Conservation (phyloP, 108 stramenopile species). For the Skeletonema grethae region DNA sequence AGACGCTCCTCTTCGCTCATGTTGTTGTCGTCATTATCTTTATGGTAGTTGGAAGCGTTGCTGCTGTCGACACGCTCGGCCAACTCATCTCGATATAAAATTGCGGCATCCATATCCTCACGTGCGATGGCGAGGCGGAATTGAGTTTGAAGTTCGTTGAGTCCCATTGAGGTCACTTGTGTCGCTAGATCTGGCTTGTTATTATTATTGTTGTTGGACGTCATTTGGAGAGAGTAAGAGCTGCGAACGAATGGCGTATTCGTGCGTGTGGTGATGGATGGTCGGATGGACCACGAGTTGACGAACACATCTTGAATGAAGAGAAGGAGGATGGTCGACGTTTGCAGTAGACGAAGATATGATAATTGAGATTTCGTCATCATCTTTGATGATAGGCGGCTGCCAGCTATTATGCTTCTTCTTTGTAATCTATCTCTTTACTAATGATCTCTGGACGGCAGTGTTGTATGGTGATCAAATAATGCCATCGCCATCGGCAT, state of each 20-base stretch:
- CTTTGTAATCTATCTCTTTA: no score
- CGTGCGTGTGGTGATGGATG: no score
- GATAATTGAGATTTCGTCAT: no score
- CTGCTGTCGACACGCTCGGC: constrained; percentile 53
- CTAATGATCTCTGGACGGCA: no score
- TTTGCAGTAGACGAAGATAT: no score
- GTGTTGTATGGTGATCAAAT: no score
- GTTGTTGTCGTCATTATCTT: constrained; percentile 12
- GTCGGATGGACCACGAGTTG: neutral
- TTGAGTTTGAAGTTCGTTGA: constrained; percentile 85
- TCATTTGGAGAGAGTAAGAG: no score
- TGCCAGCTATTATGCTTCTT: no score
- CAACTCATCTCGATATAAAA: constrained; percentile 60
- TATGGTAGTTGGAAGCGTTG: neutral
- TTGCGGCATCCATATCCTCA: constrained; percentile 72
- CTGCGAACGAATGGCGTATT: no score
- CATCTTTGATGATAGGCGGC: no score
- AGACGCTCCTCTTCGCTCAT: constrained; percentile 33
- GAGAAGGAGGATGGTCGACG: no score
- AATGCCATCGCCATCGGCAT: no score
- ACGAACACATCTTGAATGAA: neutral
- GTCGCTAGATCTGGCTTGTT: constrained; percentile 18
- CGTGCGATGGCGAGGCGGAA: constrained; percentile 65
- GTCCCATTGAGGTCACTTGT: constrained; percentile 62
- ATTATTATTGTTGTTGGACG: neutral